A percentile compares a stretch with the other conserved stretches of the same genome.
Evolutionary conservation across 148 eudicot genomes (phyloP).

Genomic region (Chenopodium formosanum): DNA sequence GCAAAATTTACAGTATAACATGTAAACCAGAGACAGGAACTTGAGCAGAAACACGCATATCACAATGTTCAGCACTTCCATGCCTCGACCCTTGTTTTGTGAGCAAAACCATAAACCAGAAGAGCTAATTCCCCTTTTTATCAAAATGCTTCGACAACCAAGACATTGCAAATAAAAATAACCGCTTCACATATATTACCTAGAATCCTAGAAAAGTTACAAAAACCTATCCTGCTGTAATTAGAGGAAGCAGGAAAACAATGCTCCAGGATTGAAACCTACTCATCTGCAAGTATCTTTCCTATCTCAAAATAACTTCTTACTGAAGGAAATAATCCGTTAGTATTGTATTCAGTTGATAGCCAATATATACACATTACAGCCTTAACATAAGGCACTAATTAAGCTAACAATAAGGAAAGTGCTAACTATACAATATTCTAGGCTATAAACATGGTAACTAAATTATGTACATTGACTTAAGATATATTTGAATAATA

Average conservation of each 20-base stretch:
- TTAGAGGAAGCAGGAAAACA: constrained; percentile 2
- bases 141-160: neutral
- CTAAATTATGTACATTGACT: too few species aligned
- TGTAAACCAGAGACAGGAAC: neutral
- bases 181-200: neutral
- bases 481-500: too few species aligned
- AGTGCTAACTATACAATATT: too few species aligned
- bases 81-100: neutral
- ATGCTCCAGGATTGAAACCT: neutral
- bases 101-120: neutral
- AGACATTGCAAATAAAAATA: neutral
- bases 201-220: neutral
- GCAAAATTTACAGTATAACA: neutral
- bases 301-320: neutral
- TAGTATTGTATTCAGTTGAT: too few species aligned
- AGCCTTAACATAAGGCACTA: too few species aligned
- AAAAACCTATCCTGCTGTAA: neutral
- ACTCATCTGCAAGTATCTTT: neutral
- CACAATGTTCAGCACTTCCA: neutral
- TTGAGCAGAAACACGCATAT: neutral
- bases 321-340: too few species aligned
- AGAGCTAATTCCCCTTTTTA: neutral
- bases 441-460: too few species aligned
- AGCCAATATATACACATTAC: too few species aligned
- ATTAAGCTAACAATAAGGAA: too few species aligned